Base-by-base conservation (phyloP, 2,329 filamentous ascomycete genomes). In the Cylindrodendrum hubeiense region DNA sequence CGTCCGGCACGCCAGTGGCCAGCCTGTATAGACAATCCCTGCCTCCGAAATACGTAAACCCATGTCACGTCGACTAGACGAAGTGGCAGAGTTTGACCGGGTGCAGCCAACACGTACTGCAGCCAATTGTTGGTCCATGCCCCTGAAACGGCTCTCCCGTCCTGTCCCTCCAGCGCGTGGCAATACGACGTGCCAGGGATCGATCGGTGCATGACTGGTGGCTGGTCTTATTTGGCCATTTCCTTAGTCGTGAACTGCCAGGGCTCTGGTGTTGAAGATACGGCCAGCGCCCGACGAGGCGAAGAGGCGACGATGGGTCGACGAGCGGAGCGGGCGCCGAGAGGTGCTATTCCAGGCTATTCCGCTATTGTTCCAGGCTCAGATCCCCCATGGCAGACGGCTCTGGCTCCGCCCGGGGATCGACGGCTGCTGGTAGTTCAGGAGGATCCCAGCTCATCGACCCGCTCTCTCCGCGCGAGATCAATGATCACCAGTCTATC, bases 371-470 rank as follows among this genome's bases (percentile, higher is more conserved):
- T 34, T 47, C 50, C 43, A 54, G 37, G 19, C 47, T 49, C 30
- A 65, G 47, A 65, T 62, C 33, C 39, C 58, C 41, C 47, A 28
- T 53, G 60, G 46, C 59, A 63, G 46, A 33, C 24, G 4, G 22
- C 30, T 13, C 13, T 58, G 26, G 46, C 63, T 47, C 57, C 52
- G 52, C 50, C 21, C 33, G 56, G 51, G 57, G 58, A 65, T 65
- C 58, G 63, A 61, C 52, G 55, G 39, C 22, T 41, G 24, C 33
- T 55, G 39, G 22, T 41, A 52, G 22, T 26, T 26, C 41, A 39
- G 51, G 57, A 53, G 30, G 57, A 58, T 51, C 50, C 37, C 50
- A 62, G 59, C 43, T 59, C 54, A 63, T 58, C 30, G 37, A 39
- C 51, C 51, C 64, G 46, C 50, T 49, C 43, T 52, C 50, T 53